These are phyloP conservation scores for Tuber calosporum DNA, from an alignment of 495 filamentous ascomycete genomes.

Conservation along the genomic window DNA sequence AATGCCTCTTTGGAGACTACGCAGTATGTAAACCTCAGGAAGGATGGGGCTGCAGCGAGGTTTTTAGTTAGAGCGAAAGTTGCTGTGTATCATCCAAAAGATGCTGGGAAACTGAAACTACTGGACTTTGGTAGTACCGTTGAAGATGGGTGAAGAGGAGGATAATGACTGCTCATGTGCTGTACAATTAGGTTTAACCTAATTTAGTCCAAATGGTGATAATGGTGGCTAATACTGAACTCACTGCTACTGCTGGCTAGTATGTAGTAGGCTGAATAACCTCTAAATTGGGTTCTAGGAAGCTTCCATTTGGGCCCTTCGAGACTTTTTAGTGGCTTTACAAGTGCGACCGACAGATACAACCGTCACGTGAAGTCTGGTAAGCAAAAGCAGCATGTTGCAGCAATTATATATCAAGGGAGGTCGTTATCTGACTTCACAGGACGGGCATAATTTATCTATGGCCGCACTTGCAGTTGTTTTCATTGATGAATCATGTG, in stretches of 20 bases:
- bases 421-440: no score
- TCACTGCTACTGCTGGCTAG: no score
- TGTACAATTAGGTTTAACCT: neutral
- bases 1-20: constrained; percentile 44
- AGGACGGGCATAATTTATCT: no score
- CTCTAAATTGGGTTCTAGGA: neutral
- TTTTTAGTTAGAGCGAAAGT: constrained; percentile 80
- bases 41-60: constrained; percentile 71
- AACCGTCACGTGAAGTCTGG: no score
- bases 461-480: no score
- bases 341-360: no score
- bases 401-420: no score
- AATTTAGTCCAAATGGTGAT: neutral
- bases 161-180: neutral
- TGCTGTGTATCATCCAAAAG: constrained; percentile 77
- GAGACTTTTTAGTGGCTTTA: neutral
- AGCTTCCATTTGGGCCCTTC: neutral
- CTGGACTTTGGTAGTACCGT: constrained; percentile 78
- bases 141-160: constrained; percentile 46
- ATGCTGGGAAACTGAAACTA: constrained; percentile 66
- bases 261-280: neutral
- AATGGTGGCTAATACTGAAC: neutral
- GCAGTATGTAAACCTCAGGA: constrained; percentile 61
- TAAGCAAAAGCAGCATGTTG: no score
- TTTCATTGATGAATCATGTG: no score